These are phyloP conservation scores for Geotrichum fermentans DNA, from an alignment of 1,139 yeast genomes.

Conservation along the genomic window DNA sequence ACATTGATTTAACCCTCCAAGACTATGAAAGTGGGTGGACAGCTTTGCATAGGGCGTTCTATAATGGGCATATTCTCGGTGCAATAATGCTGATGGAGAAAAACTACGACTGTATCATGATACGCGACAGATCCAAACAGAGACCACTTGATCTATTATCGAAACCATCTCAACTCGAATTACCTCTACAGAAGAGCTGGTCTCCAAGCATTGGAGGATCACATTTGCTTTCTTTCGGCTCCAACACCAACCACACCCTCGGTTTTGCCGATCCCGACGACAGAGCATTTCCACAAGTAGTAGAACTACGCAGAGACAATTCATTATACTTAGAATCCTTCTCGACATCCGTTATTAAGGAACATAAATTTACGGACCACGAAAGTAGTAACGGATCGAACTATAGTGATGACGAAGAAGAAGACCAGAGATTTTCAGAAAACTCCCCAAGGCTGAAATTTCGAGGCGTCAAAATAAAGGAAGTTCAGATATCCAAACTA, in stretches of 20 bases:
- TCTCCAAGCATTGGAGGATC: slow-evolving; percentile 48
- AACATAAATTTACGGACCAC: neutral
- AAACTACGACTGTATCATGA: slow-evolving; percentile 43
- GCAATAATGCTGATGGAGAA: slow-evolving; percentile 48
- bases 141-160: slow-evolving; percentile 47
- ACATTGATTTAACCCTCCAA: slow-evolving; percentile 43
- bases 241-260: slow-evolving; percentile 58
- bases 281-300: slow-evolving; percentile 40
- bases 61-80: slow-evolving; percentile 53
- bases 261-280: slow-evolving; percentile 69
- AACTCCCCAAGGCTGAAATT: slow-evolving; percentile 26
- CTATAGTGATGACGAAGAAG: slow-evolving; percentile 11
- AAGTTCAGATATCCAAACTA: slow-evolving; percentile 54
- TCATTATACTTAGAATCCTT: slow-evolving; percentile 8
- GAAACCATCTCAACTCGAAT: slow-evolving; percentile 42
- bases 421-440: neutral
- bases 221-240: slow-evolving; percentile 59
- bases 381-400: slow-evolving; percentile 4
- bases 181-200: slow-evolving; percentile 23
- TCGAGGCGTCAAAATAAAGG: slow-evolving; percentile 39
- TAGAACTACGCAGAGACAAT: slow-evolving; percentile 27
- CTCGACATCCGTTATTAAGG: neutral
- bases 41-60: slow-evolving; percentile 65
- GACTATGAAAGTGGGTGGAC: slow-evolving; percentile 86
- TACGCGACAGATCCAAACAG: slow-evolving; percentile 62